These are phyloP conservation scores for Vigna nakashimae DNA, from an alignment of 306 rosid genomes.

Conservation along the genomic window DNA sequence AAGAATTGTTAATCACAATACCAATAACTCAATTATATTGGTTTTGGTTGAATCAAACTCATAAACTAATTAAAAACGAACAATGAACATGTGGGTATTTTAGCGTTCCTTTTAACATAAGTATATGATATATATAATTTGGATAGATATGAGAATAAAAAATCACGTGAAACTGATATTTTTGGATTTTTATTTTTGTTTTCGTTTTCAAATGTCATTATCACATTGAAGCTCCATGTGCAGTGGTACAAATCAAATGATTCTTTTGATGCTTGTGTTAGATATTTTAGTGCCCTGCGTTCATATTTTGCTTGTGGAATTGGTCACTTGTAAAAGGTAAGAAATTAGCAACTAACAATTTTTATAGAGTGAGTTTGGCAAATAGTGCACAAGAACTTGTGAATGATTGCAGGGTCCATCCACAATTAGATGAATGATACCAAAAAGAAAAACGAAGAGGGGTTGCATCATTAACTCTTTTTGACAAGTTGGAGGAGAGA, in stretches of 20 bases:
- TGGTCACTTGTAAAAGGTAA: neutral
- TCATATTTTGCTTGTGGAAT: constrained; percentile 19
- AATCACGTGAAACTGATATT: too few species aligned
- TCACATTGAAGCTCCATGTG: neutral
- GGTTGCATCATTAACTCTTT: neutral
- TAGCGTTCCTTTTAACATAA: too few species aligned
- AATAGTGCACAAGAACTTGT: neutral
- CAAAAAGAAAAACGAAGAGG: neutral
- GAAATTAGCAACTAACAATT: constrained; percentile 7
- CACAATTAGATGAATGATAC: neutral
- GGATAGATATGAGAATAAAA: too few species aligned
- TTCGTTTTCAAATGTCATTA: neutral
- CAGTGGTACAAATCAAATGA: neutral
- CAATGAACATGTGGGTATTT: too few species aligned
- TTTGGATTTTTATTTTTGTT: too few species aligned
- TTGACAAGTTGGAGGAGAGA: neutral
- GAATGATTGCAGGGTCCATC: neutral
- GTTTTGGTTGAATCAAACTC: too few species aligned
- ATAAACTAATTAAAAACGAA: too few species aligned
- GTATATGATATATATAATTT: too few species aligned
- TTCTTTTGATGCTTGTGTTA: neutral
- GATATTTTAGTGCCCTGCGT: neutral
- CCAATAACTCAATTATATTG: too few species aligned
- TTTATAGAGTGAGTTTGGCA: constrained; percentile 5
- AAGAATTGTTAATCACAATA: too few species aligned